Base-by-base conservation (phyloP, 2,329 filamentous ascomycete genomes). In the Ceratocystis papillata region DNA sequence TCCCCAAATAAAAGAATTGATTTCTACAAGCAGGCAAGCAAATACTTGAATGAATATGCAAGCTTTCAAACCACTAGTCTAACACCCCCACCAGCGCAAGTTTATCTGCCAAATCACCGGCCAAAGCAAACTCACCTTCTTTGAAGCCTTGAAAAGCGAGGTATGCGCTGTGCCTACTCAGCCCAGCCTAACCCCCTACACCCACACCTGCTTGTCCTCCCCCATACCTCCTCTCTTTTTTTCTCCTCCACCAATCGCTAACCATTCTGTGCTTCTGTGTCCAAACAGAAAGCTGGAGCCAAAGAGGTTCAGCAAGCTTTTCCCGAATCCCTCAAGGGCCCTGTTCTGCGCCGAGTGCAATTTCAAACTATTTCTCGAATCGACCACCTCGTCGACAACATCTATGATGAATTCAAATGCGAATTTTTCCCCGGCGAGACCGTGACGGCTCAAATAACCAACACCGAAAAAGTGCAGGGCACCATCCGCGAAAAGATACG, bases 71-170 rank as follows among this genome's bases (percentile, higher is more conserved):
- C 55, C 22, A 41, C 15, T 17, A 28, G n/a, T 30, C 65, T 63
- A 62, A 59, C 65, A 12, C 71, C 25, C 48, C 62, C 37, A 62
- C 55, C 71, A 93, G 86, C 89, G 86, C 73, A 86, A 88, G 65
- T 99, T 97, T 75, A 96, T 95, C 68, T 96, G 95, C 76, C 89
- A 96, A 74, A 95, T 97, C 70, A 96, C 91, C 12, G 94, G 94
- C 65, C 93, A 96, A 75, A 95, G 91, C 37, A 88, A 88, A 64
- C 80, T 96, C 70, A 93, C 85, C 2, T 99, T 95, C 76, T 96
- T 96, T 73, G 90, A 96, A 70, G 94, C 94, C 30, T 82, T 93
- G 37, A 86, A 89, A 75, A 96, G 90, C 77, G 91, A 96, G 84
- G 90, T 95, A 81, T 70, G 86, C 37, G 30, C 50, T 44, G 15